Percentiles rank a stretch among this genome's conserved stretches.
These are phyloP conservation scores for Diaporthe amygdali DNA, from an alignment of 2,329 filamentous ascomycete genomes.

Conservation along the genomic window DNA sequence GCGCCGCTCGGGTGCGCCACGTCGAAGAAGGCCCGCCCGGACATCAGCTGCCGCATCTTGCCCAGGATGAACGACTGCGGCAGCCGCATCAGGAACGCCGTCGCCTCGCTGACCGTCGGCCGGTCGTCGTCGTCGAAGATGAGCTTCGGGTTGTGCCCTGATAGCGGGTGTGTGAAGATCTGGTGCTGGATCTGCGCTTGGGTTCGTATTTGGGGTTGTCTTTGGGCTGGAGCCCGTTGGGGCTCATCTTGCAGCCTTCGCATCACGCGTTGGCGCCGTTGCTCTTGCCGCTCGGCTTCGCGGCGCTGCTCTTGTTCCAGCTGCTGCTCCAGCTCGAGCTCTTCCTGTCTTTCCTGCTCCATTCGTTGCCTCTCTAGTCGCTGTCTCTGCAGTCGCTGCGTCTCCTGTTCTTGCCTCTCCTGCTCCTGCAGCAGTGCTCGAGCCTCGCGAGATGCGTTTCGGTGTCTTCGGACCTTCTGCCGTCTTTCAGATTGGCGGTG, in stretches of 20 bases:
- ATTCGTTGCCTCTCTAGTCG: neutral
- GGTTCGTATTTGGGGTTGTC: too few species aligned
- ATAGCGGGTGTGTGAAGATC: neutral
- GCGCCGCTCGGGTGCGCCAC: neutral
- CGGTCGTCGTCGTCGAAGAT: neutral
- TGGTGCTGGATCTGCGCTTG: neutral
- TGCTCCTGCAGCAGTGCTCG: neutral
- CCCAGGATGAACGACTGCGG: neutral
- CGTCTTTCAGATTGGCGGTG: neutral
- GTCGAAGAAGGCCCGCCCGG: slow-evolving; percentile 3
- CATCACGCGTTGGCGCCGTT: neutral
- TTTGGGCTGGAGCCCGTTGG: neutral
- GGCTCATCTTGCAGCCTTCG: neutral
- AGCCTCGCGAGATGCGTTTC: neutral
- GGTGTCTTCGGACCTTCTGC: neutral
- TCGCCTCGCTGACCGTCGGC: slow-evolving; percentile 1
- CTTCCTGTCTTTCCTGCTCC: slow-evolving; percentile 6
- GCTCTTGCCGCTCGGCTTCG: neutral
- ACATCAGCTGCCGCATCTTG: neutral
- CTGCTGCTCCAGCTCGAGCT: neutral
- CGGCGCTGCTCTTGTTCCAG: neutral
- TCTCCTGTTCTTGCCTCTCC: too few species aligned
- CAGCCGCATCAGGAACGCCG: slow-evolving; percentile 7
- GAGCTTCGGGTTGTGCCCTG: neutral
- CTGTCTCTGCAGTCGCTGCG: too few species aligned